phyloP scores from a whole-genome alignment of 164 flowering plant species.

The Malania oleifera region DNA sequence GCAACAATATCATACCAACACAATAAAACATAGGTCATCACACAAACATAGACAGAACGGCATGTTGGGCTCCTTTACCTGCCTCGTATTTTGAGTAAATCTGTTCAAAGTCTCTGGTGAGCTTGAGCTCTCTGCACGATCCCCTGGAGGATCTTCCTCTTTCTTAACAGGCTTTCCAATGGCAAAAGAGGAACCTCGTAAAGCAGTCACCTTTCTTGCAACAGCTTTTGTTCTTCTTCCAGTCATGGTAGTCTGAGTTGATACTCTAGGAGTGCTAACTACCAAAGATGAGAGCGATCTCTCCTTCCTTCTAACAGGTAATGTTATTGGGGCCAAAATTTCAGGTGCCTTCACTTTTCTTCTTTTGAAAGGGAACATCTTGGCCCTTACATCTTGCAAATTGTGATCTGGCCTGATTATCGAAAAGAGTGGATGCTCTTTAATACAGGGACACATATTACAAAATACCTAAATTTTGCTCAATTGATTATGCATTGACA shows the following conservation, averaged over 20 bases:
- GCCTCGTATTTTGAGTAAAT: constrained; percentile 41
- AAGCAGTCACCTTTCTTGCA: constrained; percentile 52
- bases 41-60: not conserved
- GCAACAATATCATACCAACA: not conserved
- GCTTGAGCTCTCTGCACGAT: constrained; percentile 50
- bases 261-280: constrained; percentile 58
- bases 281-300: constrained; percentile 67
- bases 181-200: constrained; percentile 48
- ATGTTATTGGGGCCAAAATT: constrained; percentile 40
- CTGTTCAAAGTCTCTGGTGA: constrained; percentile 54
- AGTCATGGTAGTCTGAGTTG: constrained; percentile 58
- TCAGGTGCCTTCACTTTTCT: constrained; percentile 62
- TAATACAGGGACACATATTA: not conserved
- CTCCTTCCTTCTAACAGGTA: constrained; percentile 76
- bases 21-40: not conserved
- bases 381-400: constrained; percentile 79
- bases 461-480: not conserved
- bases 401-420: constrained; percentile 82
- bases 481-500: not conserved
- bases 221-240: constrained; percentile 73
- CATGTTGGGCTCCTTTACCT: constrained; percentile 36
- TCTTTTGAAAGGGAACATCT: constrained; percentile 71
- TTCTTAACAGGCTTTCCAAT: constrained; percentile 45
- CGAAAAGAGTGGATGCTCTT: not conserved
- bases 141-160: constrained; percentile 47